Evolutionary conservation across 2,329 filamentous ascomycete species (phyloP).

Genomic region (Colletotrichum scovillei): DNA sequence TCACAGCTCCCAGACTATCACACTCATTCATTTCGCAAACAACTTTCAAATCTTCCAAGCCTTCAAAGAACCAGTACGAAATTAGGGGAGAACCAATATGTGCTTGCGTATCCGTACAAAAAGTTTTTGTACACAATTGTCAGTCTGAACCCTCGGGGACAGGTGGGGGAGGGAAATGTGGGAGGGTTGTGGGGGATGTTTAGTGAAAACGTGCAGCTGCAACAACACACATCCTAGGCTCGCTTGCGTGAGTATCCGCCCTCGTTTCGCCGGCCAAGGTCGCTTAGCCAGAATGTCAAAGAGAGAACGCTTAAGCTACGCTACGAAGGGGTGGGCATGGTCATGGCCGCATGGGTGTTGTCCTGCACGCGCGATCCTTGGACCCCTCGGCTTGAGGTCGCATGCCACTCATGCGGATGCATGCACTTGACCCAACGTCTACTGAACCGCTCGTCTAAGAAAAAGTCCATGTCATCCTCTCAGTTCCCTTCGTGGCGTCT

Average conservation of each 20-base stretch:
- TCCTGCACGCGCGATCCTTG: background rate
- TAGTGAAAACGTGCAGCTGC: background rate
- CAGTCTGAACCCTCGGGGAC: background rate
- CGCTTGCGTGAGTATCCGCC: background rate
- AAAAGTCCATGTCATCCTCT: background rate
- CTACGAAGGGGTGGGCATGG: too few species aligned
- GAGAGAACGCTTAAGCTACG: background rate
- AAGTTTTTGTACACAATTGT: background rate
- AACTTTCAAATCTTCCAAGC: background rate
- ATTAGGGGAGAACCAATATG: background rate
- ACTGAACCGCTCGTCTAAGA: background rate
- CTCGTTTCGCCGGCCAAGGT: background rate
- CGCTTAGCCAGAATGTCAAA: background rate
- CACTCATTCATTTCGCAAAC: background rate
- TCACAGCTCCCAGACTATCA: background rate
- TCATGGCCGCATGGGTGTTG: background rate
- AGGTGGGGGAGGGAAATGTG: background rate
- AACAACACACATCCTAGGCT: background rate
- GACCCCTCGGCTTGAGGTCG: background rate
- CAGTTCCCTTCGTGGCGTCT: background rate
- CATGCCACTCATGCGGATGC: background rate
- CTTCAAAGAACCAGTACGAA: background rate
- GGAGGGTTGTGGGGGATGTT: background rate
- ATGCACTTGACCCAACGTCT: background rate
- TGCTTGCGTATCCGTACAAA: background rate